phyloP scores from a whole-genome alignment of 257 asterid species.

The Fraxinus americana region DNA sequence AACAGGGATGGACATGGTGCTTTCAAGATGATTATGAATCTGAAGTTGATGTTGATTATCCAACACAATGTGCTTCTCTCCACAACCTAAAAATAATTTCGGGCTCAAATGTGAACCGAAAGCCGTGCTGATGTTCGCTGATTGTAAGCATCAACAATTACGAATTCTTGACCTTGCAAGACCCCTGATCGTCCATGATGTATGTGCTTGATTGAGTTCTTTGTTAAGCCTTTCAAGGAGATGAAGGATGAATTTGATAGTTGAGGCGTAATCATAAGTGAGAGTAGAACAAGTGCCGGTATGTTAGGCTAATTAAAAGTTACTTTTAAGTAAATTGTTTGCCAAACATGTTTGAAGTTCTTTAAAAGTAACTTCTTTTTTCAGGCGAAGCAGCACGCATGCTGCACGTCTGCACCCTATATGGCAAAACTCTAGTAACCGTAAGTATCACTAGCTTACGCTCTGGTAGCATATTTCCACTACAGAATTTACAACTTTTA shows the following conservation, averaged over 20 bases:
- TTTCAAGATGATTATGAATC: neutral
- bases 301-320: neutral
- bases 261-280: neutral
- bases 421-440: too few relatives aligned
- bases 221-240: neutral
- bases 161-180: neutral
- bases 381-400: too few relatives aligned
- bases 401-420: too few relatives aligned
- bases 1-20: neutral
- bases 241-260: neutral
- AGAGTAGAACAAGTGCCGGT: neutral
- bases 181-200: neutral
- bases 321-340: too few relatives aligned
- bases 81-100: neutral
- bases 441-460: too few relatives aligned
- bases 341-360: neutral
- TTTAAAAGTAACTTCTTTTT: neutral
- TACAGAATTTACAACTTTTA: too few relatives aligned
- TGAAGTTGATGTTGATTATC: neutral
- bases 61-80: neutral
- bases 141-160: neutral
- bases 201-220: neutral
- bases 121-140: neutral
- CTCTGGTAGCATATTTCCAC: neutral
- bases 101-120: neutral